These are phyloP conservation scores for Brassica juncea DNA, from an alignment of 345 rosid species.

Conservation along the genomic window DNA sequence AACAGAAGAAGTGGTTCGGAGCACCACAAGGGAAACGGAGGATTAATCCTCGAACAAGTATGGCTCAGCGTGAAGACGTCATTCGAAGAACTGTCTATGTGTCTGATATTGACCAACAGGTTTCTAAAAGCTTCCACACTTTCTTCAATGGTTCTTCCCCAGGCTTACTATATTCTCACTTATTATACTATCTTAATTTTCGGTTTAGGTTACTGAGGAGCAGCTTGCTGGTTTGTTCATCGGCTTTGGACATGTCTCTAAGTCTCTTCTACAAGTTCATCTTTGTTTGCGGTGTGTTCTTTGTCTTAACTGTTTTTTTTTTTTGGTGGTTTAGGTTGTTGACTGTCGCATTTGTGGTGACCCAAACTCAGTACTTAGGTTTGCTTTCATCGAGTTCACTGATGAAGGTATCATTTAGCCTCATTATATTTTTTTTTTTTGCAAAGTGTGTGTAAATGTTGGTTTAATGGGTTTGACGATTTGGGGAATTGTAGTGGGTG, in stretches of 20 bases:
- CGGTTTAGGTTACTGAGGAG: slow-evolving; percentile 84
- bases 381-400: slow-evolving; percentile 93
- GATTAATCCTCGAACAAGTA: slow-evolving; percentile 71
- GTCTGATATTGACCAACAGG: slow-evolving; percentile 95
- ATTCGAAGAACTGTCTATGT: slow-evolving; percentile 86
- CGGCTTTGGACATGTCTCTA: slow-evolving; percentile 78
- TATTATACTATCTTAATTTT: neutral
- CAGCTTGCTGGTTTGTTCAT: slow-evolving; percentile 89
- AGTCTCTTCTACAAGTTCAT: slow-evolving; percentile 4
- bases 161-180: neutral
- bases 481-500: slow-evolving; percentile 59
- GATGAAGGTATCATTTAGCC: slow-evolving; percentile 63
- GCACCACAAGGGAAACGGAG: slow-evolving; percentile 66
- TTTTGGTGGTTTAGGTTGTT: slow-evolving; percentile 55
- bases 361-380: slow-evolving; percentile 92
- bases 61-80: slow-evolving; percentile 85
- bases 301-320: neutral
- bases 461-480: neutral
- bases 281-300: neutral
- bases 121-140: slow-evolving; percentile 19
- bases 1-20: slow-evolving; percentile 61
- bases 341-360: slow-evolving; percentile 97
- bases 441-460: neutral
- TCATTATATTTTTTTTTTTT: neutral
- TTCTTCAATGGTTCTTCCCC: neutral